Evolutionary conservation across 495 filamentous ascomycete genomes (phyloP), one percentile per base, ranked within the genome.

Genomic region (Lophium mytilinum): DNA sequence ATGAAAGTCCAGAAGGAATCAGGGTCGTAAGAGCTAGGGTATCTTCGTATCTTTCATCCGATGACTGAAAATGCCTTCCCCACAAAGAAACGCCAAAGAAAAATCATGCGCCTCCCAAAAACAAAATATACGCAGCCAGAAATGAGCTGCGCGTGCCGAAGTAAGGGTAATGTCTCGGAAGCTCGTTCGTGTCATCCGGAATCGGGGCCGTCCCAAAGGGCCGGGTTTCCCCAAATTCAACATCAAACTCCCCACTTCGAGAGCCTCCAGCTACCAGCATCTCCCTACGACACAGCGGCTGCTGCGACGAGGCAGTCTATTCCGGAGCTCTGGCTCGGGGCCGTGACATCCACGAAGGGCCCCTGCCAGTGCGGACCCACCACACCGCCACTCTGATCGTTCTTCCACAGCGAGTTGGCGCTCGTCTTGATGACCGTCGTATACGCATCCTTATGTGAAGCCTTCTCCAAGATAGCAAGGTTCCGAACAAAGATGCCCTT

Each of bases 401-500:
- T 80, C 11, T 64, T 64, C 86, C 85, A 90, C 50, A 89, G 84
- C 50, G 80, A 77, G 57, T 83, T 76, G 9, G 84, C 85, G 43
- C 84, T 88, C 42, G 68, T 75, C 19, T 70, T 68, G 41, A 90
- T 79, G 14, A 84, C 82, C 19, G 67, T 69, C 53, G 71, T 69
- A 57, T 80, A 84, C 15, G 59, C 62, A 9, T 76, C 70, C 33
- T 80, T 65, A 4, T 81, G 80, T 0, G 75, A 73, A 0, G 69
- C 80, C 17, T 66, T 56, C 6, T 87, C 76, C 55, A 91, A 65
- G 34, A 76, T 73, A 24, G 73, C 69, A 42, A 90, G 70, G 61
- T 89, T 89, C 7, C 88, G 79, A 62, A 88, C 60, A 64, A 90
- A 89, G 17, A 88, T 77, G 34, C 87, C 88, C 71, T 90, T 92